These are phyloP conservation scores for Cladophialophora psammophila DNA, from an alignment of 2,329 filamentous ascomycete genomes.

Conservation along the genomic window DNA sequence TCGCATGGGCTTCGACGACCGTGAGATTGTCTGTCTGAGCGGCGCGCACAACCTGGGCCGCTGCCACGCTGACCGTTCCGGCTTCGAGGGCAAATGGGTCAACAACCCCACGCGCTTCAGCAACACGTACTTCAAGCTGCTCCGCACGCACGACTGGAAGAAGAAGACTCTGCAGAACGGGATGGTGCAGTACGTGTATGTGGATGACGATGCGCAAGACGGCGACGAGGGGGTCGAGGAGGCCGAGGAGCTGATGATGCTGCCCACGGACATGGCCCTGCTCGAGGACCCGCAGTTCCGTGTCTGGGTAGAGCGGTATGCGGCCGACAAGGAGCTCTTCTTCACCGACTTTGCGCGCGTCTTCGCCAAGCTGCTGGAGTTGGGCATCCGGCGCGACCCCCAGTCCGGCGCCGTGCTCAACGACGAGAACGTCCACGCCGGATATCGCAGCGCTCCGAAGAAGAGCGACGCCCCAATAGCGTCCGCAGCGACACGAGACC, in stretches of 20 bases:
- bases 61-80: slow-evolving; percentile 63
- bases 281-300: slow-evolving; percentile 61
- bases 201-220: slow-evolving; percentile 59
- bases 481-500: neutral
- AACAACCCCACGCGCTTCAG: slow-evolving; percentile 66
- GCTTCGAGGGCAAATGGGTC: slow-evolving; percentile 67
- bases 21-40: slow-evolving; percentile 65
- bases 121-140: slow-evolving; percentile 64
- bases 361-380: slow-evolving; percentile 67
- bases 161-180: slow-evolving; percentile 62
- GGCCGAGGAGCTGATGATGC: slow-evolving; percentile 65
- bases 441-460: slow-evolving; percentile 65
- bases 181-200: slow-evolving; percentile 65
- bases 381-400: slow-evolving; percentile 65
- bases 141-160: slow-evolving; percentile 62
- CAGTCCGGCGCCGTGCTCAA: slow-evolving; percentile 60
- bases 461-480: slow-evolving; percentile 53
- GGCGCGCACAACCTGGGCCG: slow-evolving; percentile 66
- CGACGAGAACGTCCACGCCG: slow-evolving; percentile 64
- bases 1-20: slow-evolving; percentile 67
- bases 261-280: slow-evolving; percentile 69
- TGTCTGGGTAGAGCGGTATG: slow-evolving; percentile 66
- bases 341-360: slow-evolving; percentile 66
- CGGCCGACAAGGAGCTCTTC: slow-evolving; percentile 67
- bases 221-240: slow-evolving; percentile 44